Evolutionary conservation across 2,329 filamentous ascomycete genomes (phyloP), one percentile per base, ranked within the genome.

Genomic region (Colletotrichum nymphaeae): DNA sequence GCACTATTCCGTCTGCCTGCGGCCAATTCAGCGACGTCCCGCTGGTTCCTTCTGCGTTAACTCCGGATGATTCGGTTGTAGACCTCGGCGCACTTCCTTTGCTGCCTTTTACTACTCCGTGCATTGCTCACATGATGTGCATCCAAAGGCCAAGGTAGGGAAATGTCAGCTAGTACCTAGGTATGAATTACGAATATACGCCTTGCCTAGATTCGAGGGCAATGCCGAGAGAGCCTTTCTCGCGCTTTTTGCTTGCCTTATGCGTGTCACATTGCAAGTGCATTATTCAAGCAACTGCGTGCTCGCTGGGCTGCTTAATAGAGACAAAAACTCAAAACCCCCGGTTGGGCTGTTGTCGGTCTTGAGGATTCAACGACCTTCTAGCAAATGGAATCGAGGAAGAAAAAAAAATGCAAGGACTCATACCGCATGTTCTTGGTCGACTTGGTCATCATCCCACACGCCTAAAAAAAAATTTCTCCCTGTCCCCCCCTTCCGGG

Each of bases 321-420:
- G 37, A 53, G 35, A 60, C 37, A n/a, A 70, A 67, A 67, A 59
- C 63, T 42, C 42, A 59, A 59, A 70, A 37, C 53, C 55, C 19
- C 19, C 53, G 68, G 68, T 24, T 35, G 55, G 56, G 26, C 68
- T 46, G 55, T 60, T 46, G 53, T 67, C 42, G n/a, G 55, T 59
- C 68, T 46, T 67, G 46, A 63, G 46, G 42, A 22, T 66, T 67
- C 56, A 42, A 32, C 68, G 24, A 35, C 35, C 63, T 69, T 69
- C 67, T 28, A 69, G 32, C 8, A 22, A 30, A 35, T 46, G 26
- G 26, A 49, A 14, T 24, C 19, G 26, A 63, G 52, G 28, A 12
- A 19, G 26, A 63, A 30, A 49, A 28, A 28, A n/a, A n/a, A 49
- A 49, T 22, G n/a, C 42, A 22, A 49, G 42, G 19, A 49, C 42